Evolutionary conservation across 1,139 yeast species (phyloP), one percentile per base, ranked within the genome.

Genomic region (Spathaspora sp.): DNA sequence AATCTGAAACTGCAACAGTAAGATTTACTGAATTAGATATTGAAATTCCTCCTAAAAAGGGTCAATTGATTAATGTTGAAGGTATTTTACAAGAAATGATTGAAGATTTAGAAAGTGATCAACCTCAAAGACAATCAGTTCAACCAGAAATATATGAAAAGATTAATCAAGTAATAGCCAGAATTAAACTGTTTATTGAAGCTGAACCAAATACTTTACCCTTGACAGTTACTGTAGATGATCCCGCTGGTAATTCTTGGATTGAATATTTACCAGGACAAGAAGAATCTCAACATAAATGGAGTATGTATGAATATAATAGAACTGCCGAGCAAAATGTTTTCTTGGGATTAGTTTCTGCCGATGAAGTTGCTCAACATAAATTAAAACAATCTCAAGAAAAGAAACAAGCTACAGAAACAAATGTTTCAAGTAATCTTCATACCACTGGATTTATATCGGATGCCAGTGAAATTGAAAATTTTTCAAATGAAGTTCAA

Each of bases 181-280:
- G 80, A 57, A 83, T 90, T 36, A 67, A 74, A 50, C 66, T 77
- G 7, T 81, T 76, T 47, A 71, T 89, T 24, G 75, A 77, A 23
- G 93, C 89, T 48, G 83, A 83, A 48, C 80, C 79, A 46, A 82
- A 79, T 33, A 77, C 81, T 11, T 69, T 90, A 49, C 99, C 99
- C 2, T 63, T 93, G 52, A 88, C 96, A 0, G 78, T 95, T 44
- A 74, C 80, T 15, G 70, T 90, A 16, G 97, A 91, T 64, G 99
- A 93, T 67, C 98, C 99, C 29, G 81, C 97, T 0, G 99, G 99
- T 17, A 93, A 95, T 69, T 91, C 98, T 1, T 95, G 97, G 96
- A 84, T 95, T 47, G 97, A 90, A 63, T 90, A 80, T 61, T 68
- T 80, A 48, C 98, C 98, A 17, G 91, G 88, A 47, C 97, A 91